A percentile compares a stretch with the other conserved stretches of the same genome.
These are phyloP conservation scores for Actinomortierella wolfii DNA, from an alignment of 371 early-diverging fungal species.

Conservation along the genomic window DNA sequence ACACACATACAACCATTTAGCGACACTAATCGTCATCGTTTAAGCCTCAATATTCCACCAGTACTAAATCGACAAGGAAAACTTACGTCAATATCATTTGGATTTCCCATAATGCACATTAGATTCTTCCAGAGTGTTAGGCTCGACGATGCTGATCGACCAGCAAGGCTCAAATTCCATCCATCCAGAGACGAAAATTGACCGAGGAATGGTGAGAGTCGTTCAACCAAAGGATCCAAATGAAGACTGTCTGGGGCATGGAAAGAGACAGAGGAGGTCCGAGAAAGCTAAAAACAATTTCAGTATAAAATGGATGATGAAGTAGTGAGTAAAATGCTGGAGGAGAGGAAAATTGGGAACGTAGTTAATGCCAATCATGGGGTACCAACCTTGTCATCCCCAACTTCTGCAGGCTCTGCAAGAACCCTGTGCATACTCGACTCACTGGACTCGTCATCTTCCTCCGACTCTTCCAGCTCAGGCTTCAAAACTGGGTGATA, in stretches of 20 bases:
- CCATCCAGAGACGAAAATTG: conserved; percentile 39
- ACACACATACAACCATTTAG: too few relatives aligned
- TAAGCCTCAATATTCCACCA: too few relatives aligned
- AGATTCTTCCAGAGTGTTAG: conserved; percentile 37
- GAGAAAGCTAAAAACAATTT: conserved; percentile 25
- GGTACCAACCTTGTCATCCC: conserved; percentile 40
- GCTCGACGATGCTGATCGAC: conserved; percentile 13
- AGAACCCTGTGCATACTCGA: conserved; percentile 13
- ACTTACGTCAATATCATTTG: conserved; percentile 33
- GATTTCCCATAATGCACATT: conserved; percentile 39
- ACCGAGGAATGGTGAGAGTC: conserved; percentile 39
- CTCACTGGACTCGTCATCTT: conserved; percentile 35
- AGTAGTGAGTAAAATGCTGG: not conserved
- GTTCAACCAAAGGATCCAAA: conserved; percentile 41
- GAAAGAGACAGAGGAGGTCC: conserved; percentile 37
- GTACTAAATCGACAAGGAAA: too few relatives aligned
- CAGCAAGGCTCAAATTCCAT: conserved; percentile 24
- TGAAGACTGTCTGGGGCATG: conserved; percentile 43
- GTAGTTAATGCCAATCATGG: not conserved
- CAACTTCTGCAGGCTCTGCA: conserved; percentile 22
- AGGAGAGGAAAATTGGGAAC: not conserved
- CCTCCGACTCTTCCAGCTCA: conserved; percentile 37
- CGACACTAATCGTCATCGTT: too few relatives aligned
- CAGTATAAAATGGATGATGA: not conserved
- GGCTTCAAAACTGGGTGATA: conserved; percentile 14